phyloP scores from a whole-genome alignment of 2,329 filamentous ascomycete genomes.

The Xylariales sp. region DNA sequence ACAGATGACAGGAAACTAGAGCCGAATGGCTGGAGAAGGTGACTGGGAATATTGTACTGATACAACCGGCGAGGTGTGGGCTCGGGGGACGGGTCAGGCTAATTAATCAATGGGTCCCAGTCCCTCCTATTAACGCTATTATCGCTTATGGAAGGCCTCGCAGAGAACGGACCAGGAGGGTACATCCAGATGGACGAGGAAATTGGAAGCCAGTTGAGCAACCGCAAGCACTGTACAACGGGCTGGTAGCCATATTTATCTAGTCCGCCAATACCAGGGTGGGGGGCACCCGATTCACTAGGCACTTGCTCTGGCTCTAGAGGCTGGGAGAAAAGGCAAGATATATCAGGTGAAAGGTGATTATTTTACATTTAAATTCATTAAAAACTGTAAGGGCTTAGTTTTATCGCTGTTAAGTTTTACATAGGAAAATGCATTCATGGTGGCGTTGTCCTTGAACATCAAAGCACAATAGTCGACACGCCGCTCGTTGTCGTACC shows the following conservation, averaged over 20 bases:
- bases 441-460: too few species aligned
- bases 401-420: too few species aligned
- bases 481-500: too few species aligned
- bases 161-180: neutral
- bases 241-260: neutral
- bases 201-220: neutral
- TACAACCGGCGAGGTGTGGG: neutral
- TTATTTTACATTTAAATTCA: too few species aligned
- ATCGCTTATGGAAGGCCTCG: neutral
- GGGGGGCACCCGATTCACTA: neutral
- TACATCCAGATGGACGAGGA: neutral
- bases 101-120: neutral
- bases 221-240: neutral
- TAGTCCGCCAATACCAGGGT: neutral
- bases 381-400: too few species aligned
- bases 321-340: neutral
- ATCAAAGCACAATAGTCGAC: too few species aligned
- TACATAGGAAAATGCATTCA: too few species aligned
- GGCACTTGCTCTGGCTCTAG: neutral
- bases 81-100: neutral
- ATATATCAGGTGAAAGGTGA: conserved; percentile 3
- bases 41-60: neutral
- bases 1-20: neutral
- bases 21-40: neutral
- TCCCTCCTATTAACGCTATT: neutral